phyloP scores from a whole-genome alignment of 2,329 filamentous ascomycete species.

The Pseudocercospora fijiensis region DNA sequence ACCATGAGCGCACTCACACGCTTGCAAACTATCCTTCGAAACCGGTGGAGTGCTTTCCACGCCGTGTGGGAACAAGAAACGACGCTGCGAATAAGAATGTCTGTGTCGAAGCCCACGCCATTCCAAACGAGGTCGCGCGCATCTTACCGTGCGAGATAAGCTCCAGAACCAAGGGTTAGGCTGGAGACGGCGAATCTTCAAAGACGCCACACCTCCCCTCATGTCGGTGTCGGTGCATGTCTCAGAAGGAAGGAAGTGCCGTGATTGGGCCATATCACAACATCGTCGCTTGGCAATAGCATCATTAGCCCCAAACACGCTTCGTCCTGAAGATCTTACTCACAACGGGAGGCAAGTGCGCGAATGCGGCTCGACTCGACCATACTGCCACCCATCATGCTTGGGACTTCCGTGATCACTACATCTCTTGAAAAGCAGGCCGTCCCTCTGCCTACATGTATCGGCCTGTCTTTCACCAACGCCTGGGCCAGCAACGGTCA shows the following conservation, averaged over 20 bases:
- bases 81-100: background rate
- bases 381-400: background rate
- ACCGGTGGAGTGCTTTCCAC: background rate
- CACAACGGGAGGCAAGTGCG: background rate
- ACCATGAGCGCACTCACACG: background rate
- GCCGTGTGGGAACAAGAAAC: slow-evolving; percentile 1
- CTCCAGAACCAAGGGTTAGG: background rate
- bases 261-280: background rate
- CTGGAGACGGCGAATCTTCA: background rate
- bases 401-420: background rate
- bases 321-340: background rate
- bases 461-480: background rate
- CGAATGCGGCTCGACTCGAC: background rate
- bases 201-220: background rate
- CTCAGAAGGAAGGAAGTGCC: slow-evolving; percentile 5
- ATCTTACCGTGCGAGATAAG: background rate
- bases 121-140: background rate
- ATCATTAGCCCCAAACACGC: background rate
- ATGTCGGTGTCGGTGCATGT: too few species aligned
- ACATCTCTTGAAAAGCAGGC: background rate
- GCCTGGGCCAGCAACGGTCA: background rate
- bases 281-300: background rate
- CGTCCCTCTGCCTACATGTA: background rate
- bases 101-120: background rate
- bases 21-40: background rate